A percentile compares a stretch with the other conserved stretches of the same genome.
phyloP scores from a whole-genome alignment of 2,329 filamentous ascomycete genomes.

The Neodidymelliopsis sp. region DNA sequence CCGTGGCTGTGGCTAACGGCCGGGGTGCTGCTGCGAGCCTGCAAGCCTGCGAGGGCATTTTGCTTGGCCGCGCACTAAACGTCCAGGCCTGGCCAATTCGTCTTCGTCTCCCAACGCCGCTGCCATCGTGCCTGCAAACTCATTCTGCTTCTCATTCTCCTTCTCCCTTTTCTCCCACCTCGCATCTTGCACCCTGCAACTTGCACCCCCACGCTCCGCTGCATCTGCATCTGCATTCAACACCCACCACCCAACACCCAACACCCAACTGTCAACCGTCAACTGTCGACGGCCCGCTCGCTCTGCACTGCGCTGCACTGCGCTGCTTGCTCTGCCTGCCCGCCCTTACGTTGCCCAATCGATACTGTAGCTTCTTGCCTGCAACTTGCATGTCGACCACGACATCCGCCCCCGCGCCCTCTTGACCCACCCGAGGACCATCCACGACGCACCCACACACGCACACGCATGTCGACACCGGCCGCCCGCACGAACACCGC shows the following conservation, averaged over 20 bases:
- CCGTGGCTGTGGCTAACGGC: neutral
- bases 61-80: conserved; percentile 14
- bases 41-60: conserved; percentile 10
- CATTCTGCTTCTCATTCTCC: too few species aligned
- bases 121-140: conserved; percentile 20
- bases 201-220: conserved; percentile 11
- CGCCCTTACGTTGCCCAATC: conserved; percentile 16
- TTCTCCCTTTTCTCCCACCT: conserved; percentile 14
- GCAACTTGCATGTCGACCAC: conserved; percentile 19
- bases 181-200: too few species aligned
- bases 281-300: neutral
- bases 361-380: too few species aligned
- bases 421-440: conserved; percentile 18
- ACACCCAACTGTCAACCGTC: too few species aligned
- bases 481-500: conserved; percentile 21
- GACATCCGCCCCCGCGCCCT: conserved; percentile 19
- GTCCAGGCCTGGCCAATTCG: conserved; percentile 15
- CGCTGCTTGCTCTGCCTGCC: conserved; percentile 5
- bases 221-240: too few species aligned
- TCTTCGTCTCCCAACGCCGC: conserved; percentile 18
- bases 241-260: too few species aligned
- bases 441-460: conserved; percentile 36
- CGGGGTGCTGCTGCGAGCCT: too few species aligned
- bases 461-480: conserved; percentile 45
- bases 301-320: too few species aligned